Percentiles rank a stretch among this genome's conserved stretches.
Evolutionary conservation across 2,329 filamentous ascomycete species (phyloP).

Genomic region (Diplodia sapinea): DNA sequence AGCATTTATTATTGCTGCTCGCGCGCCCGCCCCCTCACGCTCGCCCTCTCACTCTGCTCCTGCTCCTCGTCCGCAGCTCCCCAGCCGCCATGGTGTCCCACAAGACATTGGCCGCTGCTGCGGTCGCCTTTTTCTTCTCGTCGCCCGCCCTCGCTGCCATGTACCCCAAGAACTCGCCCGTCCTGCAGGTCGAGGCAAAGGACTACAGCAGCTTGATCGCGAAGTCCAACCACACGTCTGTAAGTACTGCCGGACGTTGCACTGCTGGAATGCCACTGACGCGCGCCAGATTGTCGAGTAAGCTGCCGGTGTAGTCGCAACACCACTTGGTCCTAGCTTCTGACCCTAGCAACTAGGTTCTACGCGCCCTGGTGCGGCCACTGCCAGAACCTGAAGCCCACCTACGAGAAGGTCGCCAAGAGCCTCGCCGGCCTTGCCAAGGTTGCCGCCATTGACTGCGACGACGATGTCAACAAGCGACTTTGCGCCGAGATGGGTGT

Average conservation of each 20-base stretch:
- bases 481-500: constrained; percentile 86
- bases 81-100: constrained; percentile 43
- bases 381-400: constrained; percentile 93
- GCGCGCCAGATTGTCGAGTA: constrained; percentile 40
- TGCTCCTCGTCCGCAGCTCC: constrained; percentile 27
- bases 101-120: constrained; percentile 55
- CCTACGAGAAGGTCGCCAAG: constrained; percentile 91
- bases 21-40: not conserved
- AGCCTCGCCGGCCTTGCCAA: constrained; percentile 90
- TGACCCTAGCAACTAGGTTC: constrained; percentile 68
- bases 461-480: constrained; percentile 88
- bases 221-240: constrained; percentile 88
- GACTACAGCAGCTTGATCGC: constrained; percentile 83
- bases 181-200: constrained; percentile 79
- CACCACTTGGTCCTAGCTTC: constrained; percentile 25
- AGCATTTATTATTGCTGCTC: constrained; percentile 9
- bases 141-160: constrained; percentile 71
- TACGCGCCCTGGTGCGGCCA: constrained; percentile 98
- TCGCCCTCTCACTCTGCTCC: not conserved
- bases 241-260: constrained; percentile 55
- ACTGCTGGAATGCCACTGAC: not conserved
- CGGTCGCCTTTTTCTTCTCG: constrained; percentile 68
- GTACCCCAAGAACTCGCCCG: constrained; percentile 85
- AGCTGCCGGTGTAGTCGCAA: constrained; percentile 19
- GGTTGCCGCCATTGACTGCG: constrained; percentile 93